Base-by-base conservation (phyloP, 805 yeast species). In the Saturnispora gosingensis region DNA sequence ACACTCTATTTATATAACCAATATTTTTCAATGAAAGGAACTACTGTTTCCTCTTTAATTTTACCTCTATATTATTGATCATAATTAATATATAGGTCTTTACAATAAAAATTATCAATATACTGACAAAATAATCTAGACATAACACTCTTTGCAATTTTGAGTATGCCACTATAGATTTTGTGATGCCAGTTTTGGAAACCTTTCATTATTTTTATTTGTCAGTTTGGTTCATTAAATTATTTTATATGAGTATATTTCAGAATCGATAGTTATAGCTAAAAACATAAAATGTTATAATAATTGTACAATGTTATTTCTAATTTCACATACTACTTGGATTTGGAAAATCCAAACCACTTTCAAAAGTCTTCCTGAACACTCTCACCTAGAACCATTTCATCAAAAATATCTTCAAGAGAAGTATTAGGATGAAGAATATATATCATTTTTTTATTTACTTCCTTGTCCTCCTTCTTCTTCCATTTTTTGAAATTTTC, bases 401-500 rank as follows among this genome's bases (percentile, higher is more conserved):
- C 77, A 54, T 77, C 82, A 55, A 78, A 74, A 64, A 77, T 75
- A 58, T 86, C 95, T 57, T 83, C 74, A 53, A 85, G 78, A 16
- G 89, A 85, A 69, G 90, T 85, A 66, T 88, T 88, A 51, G 96
- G 96, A 71, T 88, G 95, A 51, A 80, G 67, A 34, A 79, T 78
- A 56, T 76, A 80, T 15, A 77, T 70, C 53, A 72, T 57, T 50
- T 68, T 58, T 54, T 65, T 65, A 52, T 51, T 57, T 57, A 54
- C 45, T 52, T 61, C 63, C 24, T 54, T 58, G 6, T 53, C 57
- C 40, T 55, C 56, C 36, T 48, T 55, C 46, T 56, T 61, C 54
- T 22, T 49, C 59, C 58, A 57, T 30, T 38, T 49, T 1, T 24
- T 48, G 11, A 42, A 51, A 25, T 49, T 53, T 3, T 39, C 42